Percentiles rank a stretch among this genome's conserved stretches.
phyloP scores from a whole-genome alignment of 108 stramenopile genomes.

The Fistulifera solaris region DNA sequence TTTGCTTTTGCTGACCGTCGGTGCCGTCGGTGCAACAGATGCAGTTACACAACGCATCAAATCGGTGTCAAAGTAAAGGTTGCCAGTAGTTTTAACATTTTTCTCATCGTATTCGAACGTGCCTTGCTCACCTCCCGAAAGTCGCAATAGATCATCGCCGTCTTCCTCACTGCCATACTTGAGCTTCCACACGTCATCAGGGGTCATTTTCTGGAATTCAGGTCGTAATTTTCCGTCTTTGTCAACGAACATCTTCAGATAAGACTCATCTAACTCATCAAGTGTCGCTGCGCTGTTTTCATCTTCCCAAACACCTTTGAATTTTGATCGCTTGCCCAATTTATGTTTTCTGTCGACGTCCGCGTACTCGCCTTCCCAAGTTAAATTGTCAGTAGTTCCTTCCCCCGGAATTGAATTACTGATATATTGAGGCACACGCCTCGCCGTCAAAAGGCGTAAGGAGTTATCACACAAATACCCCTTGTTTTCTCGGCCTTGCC shows the following conservation, averaged over 20 bases:
- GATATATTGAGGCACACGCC: constrained; percentile 42
- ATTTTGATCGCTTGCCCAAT: constrained; percentile 10
- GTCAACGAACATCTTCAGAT: constrained; percentile 12
- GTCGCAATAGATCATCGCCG: not conserved
- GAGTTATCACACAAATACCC: constrained; percentile 74
- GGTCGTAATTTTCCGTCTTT: constrained; percentile 20
- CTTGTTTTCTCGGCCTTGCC: constrained; percentile 62
- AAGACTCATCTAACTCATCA: constrained; percentile 15
- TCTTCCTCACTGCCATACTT: constrained; percentile 6
- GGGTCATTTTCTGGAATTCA: constrained; percentile 3
- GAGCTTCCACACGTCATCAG: constrained; percentile 8
- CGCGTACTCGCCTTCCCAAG: constrained; percentile 22
- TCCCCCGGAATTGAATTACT: constrained; percentile 62
- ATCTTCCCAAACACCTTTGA: constrained; percentile 31
- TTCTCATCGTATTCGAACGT: not conserved
- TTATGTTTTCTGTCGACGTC: constrained; percentile 25
- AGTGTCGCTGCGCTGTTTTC: constrained; percentile 20
- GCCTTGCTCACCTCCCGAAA: not conserved
- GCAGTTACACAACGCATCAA: not conserved
- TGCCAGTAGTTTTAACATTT: constrained; percentile 2
- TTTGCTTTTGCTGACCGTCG: not conserved
- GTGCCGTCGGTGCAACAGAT: not conserved
- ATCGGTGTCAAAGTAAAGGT: constrained; percentile 13
- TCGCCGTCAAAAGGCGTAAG: constrained; percentile 47
- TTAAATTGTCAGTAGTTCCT: constrained; percentile 27